These are phyloP conservation scores for Aspergillus sp. DNA, from an alignment of 2,329 filamentous ascomycete species.

Conservation along the genomic window DNA sequence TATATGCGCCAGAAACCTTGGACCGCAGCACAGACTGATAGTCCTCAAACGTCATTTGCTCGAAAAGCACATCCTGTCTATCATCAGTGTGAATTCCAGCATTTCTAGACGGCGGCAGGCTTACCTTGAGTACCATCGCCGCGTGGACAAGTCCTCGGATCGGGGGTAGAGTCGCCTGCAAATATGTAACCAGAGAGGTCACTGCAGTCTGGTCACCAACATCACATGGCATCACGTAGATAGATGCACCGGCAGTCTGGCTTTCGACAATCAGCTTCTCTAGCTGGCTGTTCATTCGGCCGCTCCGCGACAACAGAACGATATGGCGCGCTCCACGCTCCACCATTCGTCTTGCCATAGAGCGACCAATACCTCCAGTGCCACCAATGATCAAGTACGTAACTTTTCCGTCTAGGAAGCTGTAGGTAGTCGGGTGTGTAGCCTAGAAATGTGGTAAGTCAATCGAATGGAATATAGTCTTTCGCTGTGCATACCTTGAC, in stretches of 20 bases:
- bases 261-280: background rate
- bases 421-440: slow-evolving; percentile 2
- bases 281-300: background rate
- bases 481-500: slow-evolving; percentile 4
- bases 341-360: slow-evolving; percentile 8
- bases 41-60: slow-evolving; percentile 38
- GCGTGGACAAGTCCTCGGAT: slow-evolving; percentile 33
- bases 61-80: slow-evolving; percentile 29
- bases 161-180: slow-evolving; percentile 13
- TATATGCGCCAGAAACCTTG: slow-evolving; percentile 36
- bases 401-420: slow-evolving; percentile 1
- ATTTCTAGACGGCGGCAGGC: background rate
- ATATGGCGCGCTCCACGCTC: slow-evolving; percentile 9
- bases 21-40: slow-evolving; percentile 33
- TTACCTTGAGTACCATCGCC: slow-evolving; percentile 22
- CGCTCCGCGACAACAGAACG: slow-evolving; percentile 11
- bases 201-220: background rate
- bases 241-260: slow-evolving; percentile 8
- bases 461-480: background rate
- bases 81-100: background rate
- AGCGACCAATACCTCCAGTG: slow-evolving; percentile 15
- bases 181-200: background rate
- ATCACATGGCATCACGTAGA: slow-evolving; percentile 23
- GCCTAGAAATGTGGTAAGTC: background rate
- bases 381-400: slow-evolving; percentile 17